Evolutionary conservation across 2,329 filamentous ascomycete species (phyloP).

Genomic region (Scedosporium apiospermum): DNA sequence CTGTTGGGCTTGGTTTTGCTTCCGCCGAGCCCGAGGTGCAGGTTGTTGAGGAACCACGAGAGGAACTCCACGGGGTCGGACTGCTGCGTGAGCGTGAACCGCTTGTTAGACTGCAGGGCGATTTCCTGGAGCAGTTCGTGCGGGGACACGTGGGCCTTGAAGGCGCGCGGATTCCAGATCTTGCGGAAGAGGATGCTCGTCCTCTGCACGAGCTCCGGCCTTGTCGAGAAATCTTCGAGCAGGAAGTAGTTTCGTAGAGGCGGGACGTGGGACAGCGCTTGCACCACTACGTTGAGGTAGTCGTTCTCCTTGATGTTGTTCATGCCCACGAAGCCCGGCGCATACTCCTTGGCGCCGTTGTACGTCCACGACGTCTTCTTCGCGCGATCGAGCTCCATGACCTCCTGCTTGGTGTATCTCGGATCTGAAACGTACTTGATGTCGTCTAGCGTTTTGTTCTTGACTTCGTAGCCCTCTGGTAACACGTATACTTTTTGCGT

Average conservation of each 20-base stretch:
- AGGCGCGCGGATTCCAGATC: constrained; percentile 94
- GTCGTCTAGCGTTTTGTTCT: constrained; percentile 87
- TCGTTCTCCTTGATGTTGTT: constrained; percentile 99
- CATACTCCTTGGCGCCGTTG: constrained; percentile 66
- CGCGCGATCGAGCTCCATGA: constrained; percentile 65
- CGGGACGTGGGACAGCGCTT: constrained; percentile 80
- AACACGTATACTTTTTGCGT: constrained; percentile 85
- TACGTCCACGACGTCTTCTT: constrained; percentile 62
- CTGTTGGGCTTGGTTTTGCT: constrained; percentile 76
- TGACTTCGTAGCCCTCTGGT: constrained; percentile 94
- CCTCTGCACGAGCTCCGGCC: constrained; percentile 71
- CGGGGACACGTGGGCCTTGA: constrained; percentile 92
- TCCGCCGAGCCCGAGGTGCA: constrained; percentile 85
- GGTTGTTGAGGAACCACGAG: constrained; percentile 93
- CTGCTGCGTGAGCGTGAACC: constrained; percentile 81
- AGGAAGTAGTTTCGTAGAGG: constrained; percentile 89
- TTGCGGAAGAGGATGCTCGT: constrained; percentile 88
- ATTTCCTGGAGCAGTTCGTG: constrained; percentile 96
- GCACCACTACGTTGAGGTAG: constrained; percentile 92
- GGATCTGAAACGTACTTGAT: constrained; percentile 98
- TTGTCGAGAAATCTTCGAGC: constrained; percentile 67
- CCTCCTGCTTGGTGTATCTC: constrained; percentile 69
- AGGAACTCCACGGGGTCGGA: constrained; percentile 95
- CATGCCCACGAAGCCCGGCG: constrained; percentile 93
- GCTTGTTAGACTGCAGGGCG: constrained; percentile 79